Conservation (phyloP, 345 rosid genomes). For the Rhodomyrtus tomentosa region DNA sequence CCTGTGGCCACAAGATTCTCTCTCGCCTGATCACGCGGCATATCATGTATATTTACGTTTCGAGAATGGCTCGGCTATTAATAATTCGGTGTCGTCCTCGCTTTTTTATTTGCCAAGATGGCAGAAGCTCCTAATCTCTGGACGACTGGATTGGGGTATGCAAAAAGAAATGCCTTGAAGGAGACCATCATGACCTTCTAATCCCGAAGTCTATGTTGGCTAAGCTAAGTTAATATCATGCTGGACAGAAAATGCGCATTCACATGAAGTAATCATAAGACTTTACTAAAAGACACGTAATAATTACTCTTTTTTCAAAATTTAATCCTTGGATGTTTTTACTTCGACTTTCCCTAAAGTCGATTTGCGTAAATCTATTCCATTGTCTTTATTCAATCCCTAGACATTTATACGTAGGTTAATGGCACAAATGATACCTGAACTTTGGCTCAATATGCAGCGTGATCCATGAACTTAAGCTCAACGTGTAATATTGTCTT, state of each 20-base stretch:
- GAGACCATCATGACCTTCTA: background rate
- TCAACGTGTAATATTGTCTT: too few relatives aligned
- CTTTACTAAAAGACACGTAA: background rate
- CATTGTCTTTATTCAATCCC: too few relatives aligned
- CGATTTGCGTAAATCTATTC: too few relatives aligned
- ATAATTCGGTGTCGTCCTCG: background rate
- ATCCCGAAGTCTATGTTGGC: background rate
- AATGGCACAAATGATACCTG: too few relatives aligned
- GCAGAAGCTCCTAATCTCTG: background rate
- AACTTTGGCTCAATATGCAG: too few relatives aligned
- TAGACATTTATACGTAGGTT: background rate
- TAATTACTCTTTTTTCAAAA: background rate
- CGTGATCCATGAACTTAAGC: too few relatives aligned
- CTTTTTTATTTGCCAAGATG: background rate
- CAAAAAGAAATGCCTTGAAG: background rate
- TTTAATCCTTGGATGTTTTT: background rate
- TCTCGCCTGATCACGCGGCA: background rate
- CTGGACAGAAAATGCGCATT: background rate
- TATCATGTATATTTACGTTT: background rate
- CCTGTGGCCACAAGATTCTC: background rate
- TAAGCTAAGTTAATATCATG: background rate
- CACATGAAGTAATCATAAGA: background rate
- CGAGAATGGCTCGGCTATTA: background rate
- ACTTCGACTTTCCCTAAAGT: slow-evolving; percentile 8
- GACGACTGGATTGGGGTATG: background rate